Evolutionary conservation across 176 grass and related monocot species (phyloP), one percentile per base, ranked within the genome.

Genomic region (Oryza brachyantha): DNA sequence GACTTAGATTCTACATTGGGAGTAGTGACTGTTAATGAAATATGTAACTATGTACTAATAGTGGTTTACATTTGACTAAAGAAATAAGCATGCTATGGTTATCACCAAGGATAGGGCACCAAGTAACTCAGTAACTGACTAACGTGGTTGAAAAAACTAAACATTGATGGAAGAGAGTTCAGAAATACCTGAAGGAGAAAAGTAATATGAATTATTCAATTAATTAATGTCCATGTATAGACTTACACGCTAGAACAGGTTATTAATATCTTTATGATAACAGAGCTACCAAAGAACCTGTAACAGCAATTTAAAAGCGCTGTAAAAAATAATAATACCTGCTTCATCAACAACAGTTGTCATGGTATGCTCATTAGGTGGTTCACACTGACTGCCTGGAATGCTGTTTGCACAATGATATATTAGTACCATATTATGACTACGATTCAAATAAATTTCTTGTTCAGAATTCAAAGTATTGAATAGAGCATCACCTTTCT

Each of bases 361-460:
- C 68, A 29, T 61, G 4, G 38, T 73, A 48, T 74, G 60, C 36
- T 73, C 80, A 40, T 71, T 66, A 12, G 80, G 17, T 61, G 64
- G 29, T 31, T 58, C 48, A 60, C 68, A 48, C 48, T 79, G 74
- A 79, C 68, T 50, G 74, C 86, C 80, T 73, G 50, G 74, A 83
- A 83, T 48, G 2, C 80, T 83, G 31, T 61, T 66, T n/a, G 13
- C 11, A 66, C 26, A 60, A 76, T 31, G 29, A 36, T 63, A n/a
- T 7, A 69, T 50, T 42, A 28, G 26, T 1, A 71, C 8, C 29
- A 60, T 43, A 58, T 73, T 66, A 79, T 68, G 10, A 17, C 12
- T 17, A 22, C 0, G 8, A 13, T 11, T 19, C 29, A 9, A 27
- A 19, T 9, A 13, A 40, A 19, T 36, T 29, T 29, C 9, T 25